Evolutionary conservation across 169 alveolate species (phyloP).

Genomic region (Plasmodium cynomolgi): DNA sequence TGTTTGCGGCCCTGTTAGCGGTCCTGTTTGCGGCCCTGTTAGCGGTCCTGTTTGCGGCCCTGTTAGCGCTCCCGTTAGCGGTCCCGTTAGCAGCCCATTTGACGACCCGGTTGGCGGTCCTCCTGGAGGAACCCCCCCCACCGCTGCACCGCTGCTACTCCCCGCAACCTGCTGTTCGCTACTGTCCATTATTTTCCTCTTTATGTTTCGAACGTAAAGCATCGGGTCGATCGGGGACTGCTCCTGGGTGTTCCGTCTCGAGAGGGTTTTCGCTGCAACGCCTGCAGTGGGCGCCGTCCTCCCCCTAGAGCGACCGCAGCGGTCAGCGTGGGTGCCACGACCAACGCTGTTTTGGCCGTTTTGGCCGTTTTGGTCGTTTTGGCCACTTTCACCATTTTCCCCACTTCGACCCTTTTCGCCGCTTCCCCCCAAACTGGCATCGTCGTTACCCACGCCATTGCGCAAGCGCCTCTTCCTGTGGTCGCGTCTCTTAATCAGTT

Average conservation of each 20-base stretch:
- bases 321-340: not conserved
- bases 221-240: not conserved
- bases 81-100: not conserved
- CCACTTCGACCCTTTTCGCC: not conserved
- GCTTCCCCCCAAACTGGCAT: not conserved
- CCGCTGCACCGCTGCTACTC: not conserved
- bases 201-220: not conserved
- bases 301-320: not conserved
- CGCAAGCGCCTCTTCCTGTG: not conserved
- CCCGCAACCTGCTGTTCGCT: not conserved
- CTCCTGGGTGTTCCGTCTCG: not conserved
- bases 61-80: not conserved
- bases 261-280: not conserved
- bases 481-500: not conserved
- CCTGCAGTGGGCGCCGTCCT: not conserved
- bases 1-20: not conserved
- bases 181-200: not conserved
- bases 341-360: not conserved
- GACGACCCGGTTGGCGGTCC: too few species aligned
- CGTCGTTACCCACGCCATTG: not conserved
- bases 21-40: not conserved
- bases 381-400: not conserved
- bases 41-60: too few species aligned
- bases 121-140: too few species aligned
- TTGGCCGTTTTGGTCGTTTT: not conserved